Base-by-base conservation (phyloP, 768 basidiomycete genomes). In the Austroboletus eburneus region DNA sequence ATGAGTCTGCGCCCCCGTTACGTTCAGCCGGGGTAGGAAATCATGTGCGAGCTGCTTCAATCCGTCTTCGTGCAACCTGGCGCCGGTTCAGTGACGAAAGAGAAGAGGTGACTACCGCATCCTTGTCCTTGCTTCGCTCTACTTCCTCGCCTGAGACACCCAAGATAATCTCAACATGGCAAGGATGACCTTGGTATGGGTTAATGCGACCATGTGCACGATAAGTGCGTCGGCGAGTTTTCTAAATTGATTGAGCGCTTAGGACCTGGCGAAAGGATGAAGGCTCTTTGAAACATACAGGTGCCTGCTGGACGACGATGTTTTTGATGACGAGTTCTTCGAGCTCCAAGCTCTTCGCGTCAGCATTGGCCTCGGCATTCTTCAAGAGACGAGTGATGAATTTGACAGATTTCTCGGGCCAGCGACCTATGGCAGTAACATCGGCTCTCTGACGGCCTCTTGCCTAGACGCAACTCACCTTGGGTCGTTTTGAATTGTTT, bases 201-300 rank as follows among this genome's bases (percentile, higher is more conserved):
- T 99, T 99, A 72, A 93, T 94, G 48, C 91, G 87, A 81, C 91
- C 91, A 62, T 94, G 92, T 37, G 90, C 91, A 72, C 96, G 91
- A 83, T 96, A 98, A 56, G 96, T 99, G 67, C 96, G 91, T 67
- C 96, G 91, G 71, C 93, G 93, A 68, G 91, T 94, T 88, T 96
- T 96, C 89, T 91, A 46, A 18, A 9, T n/a, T 27, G 24, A 48
- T 30, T 20, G 12, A 34, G 43, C 30, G 39, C 21, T 56, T 37
- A 32, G 9, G 25, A 25, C 43, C n/a, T 49, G 29, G 41, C 42
- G 46, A 39, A 5, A 24, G 32, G 27, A 13, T 39, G 39, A 8
- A 41, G 36, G 32, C 34, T 14, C 14, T 12, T 20, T 6, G 13
- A 40, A 36, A 81, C 89, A 50, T 76, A 91, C 89, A 53, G 96